Conservation (phyloP, 768 basidiomycete species). For the Cystobasidium onofrii region DNA sequence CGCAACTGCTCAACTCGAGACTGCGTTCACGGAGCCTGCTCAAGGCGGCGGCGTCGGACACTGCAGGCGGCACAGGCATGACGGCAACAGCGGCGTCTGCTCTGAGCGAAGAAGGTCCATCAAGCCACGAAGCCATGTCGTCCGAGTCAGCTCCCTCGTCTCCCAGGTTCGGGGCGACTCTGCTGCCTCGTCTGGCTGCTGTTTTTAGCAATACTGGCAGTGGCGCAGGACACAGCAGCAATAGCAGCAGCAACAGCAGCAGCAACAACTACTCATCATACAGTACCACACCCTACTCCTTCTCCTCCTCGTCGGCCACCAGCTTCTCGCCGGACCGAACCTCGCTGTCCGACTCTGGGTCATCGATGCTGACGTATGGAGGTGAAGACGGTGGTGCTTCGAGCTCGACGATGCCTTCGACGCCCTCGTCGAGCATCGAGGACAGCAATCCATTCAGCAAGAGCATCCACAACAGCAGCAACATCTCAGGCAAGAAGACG, state of each 20-base stretch:
- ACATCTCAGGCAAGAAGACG: too few species aligned
- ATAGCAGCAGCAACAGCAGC: neutral
- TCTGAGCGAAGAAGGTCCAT: neutral
- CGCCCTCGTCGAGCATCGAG: neutral
- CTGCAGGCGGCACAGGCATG: neutral
- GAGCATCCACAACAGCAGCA: neutral
- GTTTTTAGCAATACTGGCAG: constrained; percentile 8
- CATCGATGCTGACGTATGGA: neutral
- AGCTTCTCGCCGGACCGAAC: neutral
- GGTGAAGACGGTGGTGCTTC: neutral
- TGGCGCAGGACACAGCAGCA: neutral
- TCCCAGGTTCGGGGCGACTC: neutral
- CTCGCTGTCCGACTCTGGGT: neutral
- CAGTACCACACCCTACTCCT: neutral
- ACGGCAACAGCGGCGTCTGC: neutral
- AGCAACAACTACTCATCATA: neutral
- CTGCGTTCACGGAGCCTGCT: neutral
- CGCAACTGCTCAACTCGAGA: neutral
- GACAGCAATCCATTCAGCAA: neutral
- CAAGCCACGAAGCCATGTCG: neutral
- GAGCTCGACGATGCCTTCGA: neutral
- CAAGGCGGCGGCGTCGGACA: neutral
- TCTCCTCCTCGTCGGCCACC: neutral
- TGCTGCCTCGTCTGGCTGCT: neutral
- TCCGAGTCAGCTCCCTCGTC: neutral